These are phyloP conservation scores for Aechmea fasciata DNA, from an alignment of 176 grass and related monocot genomes.

Conservation along the genomic window DNA sequence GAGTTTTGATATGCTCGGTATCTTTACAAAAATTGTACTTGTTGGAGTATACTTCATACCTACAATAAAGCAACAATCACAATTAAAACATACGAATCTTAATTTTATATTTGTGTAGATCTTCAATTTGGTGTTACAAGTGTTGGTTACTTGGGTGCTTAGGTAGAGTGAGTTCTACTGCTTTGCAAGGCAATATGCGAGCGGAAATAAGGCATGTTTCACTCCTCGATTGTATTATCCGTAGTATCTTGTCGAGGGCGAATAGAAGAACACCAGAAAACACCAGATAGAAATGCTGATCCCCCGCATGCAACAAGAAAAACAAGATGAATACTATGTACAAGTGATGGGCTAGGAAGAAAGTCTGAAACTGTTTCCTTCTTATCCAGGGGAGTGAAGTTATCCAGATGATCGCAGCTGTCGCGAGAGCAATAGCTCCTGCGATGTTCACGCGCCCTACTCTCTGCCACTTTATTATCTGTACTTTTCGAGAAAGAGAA, in stretches of 20 bases:
- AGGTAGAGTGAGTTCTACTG: slow-evolving; percentile 34
- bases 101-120: too few species aligned
- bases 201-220: slow-evolving; percentile 22
- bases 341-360: slow-evolving; percentile 34
- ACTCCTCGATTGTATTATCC: slow-evolving; percentile 26
- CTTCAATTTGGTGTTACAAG: too few species aligned
- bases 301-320: slow-evolving; percentile 35
- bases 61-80: not conserved
- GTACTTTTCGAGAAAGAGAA: slow-evolving; percentile 2
- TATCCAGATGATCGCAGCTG: slow-evolving; percentile 33
- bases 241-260: slow-evolving; percentile 28
- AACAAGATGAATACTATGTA: slow-evolving; percentile 42
- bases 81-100: too few species aligned
- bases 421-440: slow-evolving; percentile 27
- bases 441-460: slow-evolving; percentile 34
- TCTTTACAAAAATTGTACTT: slow-evolving; percentile 36
- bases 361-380: slow-evolving; percentile 32
- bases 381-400: slow-evolving; percentile 34
- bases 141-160: slow-evolving; percentile 25
- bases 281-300: slow-evolving; percentile 40
- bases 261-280: slow-evolving; percentile 41
- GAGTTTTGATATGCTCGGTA: slow-evolving; percentile 34
- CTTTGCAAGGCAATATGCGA: slow-evolving; percentile 29
- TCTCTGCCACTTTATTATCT: slow-evolving; percentile 35
- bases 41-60: slow-evolving; percentile 35